phyloP scores from a whole-genome alignment of 768 basidiomycete species.

The Pleurotus citrinopileatus region DNA sequence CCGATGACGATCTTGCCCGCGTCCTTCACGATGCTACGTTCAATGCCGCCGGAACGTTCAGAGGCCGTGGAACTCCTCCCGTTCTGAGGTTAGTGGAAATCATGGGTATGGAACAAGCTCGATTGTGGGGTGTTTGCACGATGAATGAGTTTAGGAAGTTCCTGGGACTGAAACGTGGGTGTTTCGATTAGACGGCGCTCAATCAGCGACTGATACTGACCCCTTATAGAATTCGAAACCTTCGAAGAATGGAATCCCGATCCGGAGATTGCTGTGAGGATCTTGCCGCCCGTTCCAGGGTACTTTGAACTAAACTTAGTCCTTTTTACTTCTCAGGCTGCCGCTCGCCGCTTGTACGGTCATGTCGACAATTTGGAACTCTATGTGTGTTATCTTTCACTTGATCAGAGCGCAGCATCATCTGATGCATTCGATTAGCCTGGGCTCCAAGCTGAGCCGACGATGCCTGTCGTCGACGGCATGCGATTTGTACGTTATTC shows the following conservation, averaged over 20 bases:
- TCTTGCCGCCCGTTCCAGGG: neutral
- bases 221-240: slow-evolving; percentile 31
- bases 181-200: neutral
- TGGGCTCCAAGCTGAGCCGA: slow-evolving; percentile 45
- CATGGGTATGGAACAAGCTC: slow-evolving; percentile 51
- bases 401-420: no score
- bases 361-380: slow-evolving; percentile 38
- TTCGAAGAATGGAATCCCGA: slow-evolving; percentile 59
- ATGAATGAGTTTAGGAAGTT: slow-evolving; percentile 57
- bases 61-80: slow-evolving; percentile 44
- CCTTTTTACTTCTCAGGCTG: slow-evolving; percentile 16
- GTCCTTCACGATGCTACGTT: slow-evolving; percentile 46
- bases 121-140: slow-evolving; percentile 54
- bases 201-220: neutral
- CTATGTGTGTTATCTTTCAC: slow-evolving; percentile 21
- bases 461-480: slow-evolving; percentile 48
- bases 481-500: slow-evolving; percentile 36
- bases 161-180: slow-evolving; percentile 42
- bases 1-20: slow-evolving; percentile 47
- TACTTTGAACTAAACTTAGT: neutral
- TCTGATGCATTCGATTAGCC: no score
- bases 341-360: slow-evolving; percentile 30
- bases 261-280: slow-evolving; percentile 37
- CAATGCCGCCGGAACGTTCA: slow-evolving; percentile 41
- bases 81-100: slow-evolving; percentile 52